phyloP scores from a whole-genome alignment of 78 protist species.

The Dictyostelium discoideum region dicty_2.7 NC_007090.3:1338001-1338500 shows the following conservation, averaged over 20 bases:
- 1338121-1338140: not conserved
- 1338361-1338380: not conserved
- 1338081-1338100: too few relatives aligned
- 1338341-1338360: not conserved
- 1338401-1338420: not conserved
- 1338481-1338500: not conserved
- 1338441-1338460: not conserved
- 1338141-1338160: not conserved
- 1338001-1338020: too few relatives aligned
- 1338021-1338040: too few relatives aligned
- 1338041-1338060: too few relatives aligned
- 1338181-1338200: not conserved
- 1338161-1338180: not conserved
- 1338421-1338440: too few relatives aligned
- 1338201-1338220: not conserved
- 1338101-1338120: not conserved
- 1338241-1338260: not conserved
- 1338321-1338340: not conserved
- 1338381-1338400: not conserved
- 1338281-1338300: not conserved
- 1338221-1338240: not conserved
- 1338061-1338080: too few relatives aligned
- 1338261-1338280: not conserved
- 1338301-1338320: not conserved
- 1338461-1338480: not conserved